Percentiles rank a stretch among this genome's conserved stretches.
phyloP scores from a whole-genome alignment of 305 asterid species.

The Lippia alba region DNA sequence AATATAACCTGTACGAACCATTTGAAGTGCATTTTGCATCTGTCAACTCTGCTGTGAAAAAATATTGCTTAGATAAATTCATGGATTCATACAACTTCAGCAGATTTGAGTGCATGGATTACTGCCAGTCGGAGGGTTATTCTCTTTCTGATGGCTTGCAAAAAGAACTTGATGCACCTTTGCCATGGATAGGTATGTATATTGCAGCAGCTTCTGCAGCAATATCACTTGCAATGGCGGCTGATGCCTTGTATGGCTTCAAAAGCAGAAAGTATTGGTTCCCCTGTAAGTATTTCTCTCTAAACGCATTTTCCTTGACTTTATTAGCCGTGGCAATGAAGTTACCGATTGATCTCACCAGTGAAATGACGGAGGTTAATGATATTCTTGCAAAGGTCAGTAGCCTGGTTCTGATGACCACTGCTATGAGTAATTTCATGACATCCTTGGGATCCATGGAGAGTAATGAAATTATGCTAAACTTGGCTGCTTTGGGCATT shows the following conservation, averaged over 20 bases:
- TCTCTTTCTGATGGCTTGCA: background rate
- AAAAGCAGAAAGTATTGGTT: background rate
- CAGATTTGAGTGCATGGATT: too few relatives aligned
- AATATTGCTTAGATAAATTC: too few relatives aligned
- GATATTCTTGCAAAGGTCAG: background rate
- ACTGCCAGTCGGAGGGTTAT: too few relatives aligned
- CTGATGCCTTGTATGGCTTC: background rate
- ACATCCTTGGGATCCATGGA: constrained; percentile 6
- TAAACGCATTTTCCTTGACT: background rate
- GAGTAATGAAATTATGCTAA: background rate
- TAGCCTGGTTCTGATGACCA: background rate
- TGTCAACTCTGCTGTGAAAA: too few relatives aligned
- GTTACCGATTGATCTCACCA: background rate
- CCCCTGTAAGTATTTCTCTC: background rate
- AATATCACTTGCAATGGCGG: background rate
- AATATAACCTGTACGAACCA: too few relatives aligned
- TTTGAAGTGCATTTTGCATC: too few relatives aligned
- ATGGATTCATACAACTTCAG: too few relatives aligned
- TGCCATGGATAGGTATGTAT: background rate
- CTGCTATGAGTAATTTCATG: background rate
- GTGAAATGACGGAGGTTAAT: background rate
- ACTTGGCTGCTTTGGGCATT: background rate
- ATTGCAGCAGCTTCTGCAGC: background rate
- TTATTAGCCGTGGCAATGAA: background rate
- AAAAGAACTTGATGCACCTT: background rate